Evolutionary conservation across 495 filamentous ascomycete species (phyloP).

Genomic region (Aspergillus ostianus): DNA sequence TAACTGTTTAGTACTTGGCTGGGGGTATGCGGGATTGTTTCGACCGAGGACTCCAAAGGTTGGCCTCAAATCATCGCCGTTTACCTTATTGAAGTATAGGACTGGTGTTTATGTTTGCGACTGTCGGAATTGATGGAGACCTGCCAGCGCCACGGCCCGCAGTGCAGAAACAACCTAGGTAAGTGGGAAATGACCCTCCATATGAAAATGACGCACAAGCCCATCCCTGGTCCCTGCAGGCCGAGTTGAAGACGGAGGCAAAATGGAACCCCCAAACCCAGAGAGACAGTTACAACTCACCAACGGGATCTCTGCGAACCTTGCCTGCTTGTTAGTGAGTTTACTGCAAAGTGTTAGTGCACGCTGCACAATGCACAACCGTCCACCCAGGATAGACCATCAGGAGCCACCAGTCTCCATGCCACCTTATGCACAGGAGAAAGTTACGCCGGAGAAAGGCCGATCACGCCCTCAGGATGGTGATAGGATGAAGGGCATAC

Average conservation of each 20-base stretch:
- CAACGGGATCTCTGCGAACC: not conserved
- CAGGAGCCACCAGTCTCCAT: not conserved
- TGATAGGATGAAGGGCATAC: constrained; percentile 5
- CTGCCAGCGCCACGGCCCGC: constrained; percentile 9
- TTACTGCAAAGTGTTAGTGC: not conserved
- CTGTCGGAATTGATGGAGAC: constrained; percentile 1
- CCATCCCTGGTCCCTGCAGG: constrained; percentile 11
- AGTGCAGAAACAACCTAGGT: constrained; percentile 7
- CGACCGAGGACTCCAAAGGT: not conserved
- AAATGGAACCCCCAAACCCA: not conserved
- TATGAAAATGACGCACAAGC: constrained; percentile 9
- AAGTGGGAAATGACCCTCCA: not conserved
- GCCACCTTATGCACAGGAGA: not conserved
- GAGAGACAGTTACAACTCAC: not conserved
- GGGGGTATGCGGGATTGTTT: not conserved
- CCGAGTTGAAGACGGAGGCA: constrained; percentile 1
- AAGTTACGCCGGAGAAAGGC: constrained; percentile 5
- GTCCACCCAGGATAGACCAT: constrained; percentile 1
- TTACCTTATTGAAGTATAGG: too few species aligned
- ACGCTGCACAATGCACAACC: not conserved
- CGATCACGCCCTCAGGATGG: not conserved
- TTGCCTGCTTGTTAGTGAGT: not conserved
- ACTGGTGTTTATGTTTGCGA: not conserved
- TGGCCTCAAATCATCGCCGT: too few species aligned
- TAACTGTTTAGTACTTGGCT: not conserved